phyloP scores from a whole-genome alignment of 2,329 filamentous ascomycete genomes.

The Lasiodiplodia sp. region DNA sequence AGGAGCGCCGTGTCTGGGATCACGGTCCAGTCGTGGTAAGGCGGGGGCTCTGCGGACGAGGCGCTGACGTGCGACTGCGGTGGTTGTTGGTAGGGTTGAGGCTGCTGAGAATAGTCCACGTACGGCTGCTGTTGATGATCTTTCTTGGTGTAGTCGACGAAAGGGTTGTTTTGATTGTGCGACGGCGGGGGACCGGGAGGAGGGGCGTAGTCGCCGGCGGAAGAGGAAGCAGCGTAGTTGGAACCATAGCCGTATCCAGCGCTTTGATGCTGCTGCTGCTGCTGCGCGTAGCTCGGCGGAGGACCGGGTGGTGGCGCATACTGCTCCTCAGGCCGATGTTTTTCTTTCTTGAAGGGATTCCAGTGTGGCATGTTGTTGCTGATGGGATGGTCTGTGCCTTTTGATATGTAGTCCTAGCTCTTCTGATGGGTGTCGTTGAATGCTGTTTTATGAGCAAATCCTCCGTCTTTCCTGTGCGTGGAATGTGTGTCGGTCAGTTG shows the following conservation, averaged over 20 bases:
- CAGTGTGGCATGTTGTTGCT: conserved; percentile 6
- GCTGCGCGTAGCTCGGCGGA: conserved; percentile 32
- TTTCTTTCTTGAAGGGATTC: conserved; percentile 24
- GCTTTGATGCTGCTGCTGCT: conserved; percentile 36
- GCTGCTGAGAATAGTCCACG: conserved; percentile 16
- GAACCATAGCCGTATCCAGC: conserved; percentile 26
- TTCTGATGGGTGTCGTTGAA: not conserved
- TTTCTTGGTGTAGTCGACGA: conserved; percentile 15
- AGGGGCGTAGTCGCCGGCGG: conserved; percentile 34
- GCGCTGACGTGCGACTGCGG: conserved; percentile 40
- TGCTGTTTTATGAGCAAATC: too few species aligned
- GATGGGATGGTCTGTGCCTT: too few species aligned
- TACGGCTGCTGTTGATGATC: not conserved
- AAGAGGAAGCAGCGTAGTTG: conserved; percentile 31
- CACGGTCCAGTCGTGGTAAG: conserved; percentile 74
- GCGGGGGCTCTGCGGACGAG: conserved; percentile 52
- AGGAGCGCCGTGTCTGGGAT: conserved; percentile 77
- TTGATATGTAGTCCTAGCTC: not conserved
- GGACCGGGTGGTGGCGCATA: conserved; percentile 35
- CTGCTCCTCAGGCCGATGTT: conserved; percentile 11
- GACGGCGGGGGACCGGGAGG: conserved; percentile 34
- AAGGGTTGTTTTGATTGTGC: conserved; percentile 12
- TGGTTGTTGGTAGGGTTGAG: conserved; percentile 35
- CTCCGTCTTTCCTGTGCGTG: not conserved
- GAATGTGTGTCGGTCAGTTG: not conserved